Evolutionary conservation across 2,329 filamentous ascomycete genomes (phyloP), one percentile per base, ranked within the genome.

Genomic region (Gnomoniopsis sp.): DNA sequence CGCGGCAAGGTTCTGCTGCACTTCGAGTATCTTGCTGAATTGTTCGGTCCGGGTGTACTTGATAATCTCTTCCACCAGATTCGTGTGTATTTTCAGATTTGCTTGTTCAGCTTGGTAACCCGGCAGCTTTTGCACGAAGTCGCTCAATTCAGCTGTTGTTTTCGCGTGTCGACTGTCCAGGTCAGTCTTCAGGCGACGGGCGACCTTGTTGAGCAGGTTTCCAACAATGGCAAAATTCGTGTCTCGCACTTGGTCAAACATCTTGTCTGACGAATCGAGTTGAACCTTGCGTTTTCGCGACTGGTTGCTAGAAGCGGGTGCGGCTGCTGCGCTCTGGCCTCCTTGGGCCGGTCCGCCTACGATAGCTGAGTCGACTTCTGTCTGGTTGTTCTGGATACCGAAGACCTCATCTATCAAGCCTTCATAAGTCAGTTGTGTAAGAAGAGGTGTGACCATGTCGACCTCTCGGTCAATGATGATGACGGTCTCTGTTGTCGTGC

Each of bases 371-470:
- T 98, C 93, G 22, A 98, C 87, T 70, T 98, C 95, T 41, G 91
- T 88, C 70, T 96, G 92, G 68, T 96, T 98, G 69, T 97, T 89
- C 64, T 90, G 86, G 62, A 99, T 96, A 34, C 89, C 88, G 69
- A 96, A 96, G 17, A 95, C 83, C 71, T 99, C 95, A 69, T 99
- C 96, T 55, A 99, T 88, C 26, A 99, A 79, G 3, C 95, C 95
- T 75, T 99, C 93, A 68, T 99, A 99, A 1, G 95, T 99, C 62
- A 99, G 78, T 71, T 99, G 95, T 0, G 93, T 98, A 55, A 99
- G 86, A 17, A 99, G 81, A 0, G 90, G 88, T 1, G 95, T 97
- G 17, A 93, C 91, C 68, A 95, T 92, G 72, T 99, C 95, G 57
- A 96, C 89, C 70, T 97, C 93, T 52, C 95, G 89, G 72, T 99